A percentile compares a stretch with the other conserved stretches of the same genome.
Evolutionary conservation across 331 rosid species (phyloP).

Genomic region (Prunus yedoensis): DNA sequence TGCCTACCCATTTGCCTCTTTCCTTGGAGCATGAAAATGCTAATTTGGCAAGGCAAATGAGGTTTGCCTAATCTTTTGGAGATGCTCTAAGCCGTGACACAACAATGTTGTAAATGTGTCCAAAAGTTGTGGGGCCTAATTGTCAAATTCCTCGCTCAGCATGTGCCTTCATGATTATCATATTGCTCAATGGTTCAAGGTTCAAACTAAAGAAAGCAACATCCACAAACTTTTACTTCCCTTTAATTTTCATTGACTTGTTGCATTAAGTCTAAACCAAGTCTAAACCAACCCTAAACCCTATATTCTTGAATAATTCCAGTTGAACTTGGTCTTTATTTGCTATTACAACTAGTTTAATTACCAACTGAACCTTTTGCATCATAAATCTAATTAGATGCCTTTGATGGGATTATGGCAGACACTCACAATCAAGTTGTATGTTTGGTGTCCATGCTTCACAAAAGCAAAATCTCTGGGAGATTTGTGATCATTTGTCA

Average conservation of each 20-base stretch:
- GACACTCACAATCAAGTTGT: background rate
- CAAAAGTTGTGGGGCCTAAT: background rate
- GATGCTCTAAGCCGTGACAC: too few species aligned
- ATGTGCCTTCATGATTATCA: background rate
- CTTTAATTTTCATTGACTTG: background rate
- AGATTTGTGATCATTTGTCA: conserved; percentile 31
- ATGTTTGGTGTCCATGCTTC: conserved; percentile 30
- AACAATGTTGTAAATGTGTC: background rate
- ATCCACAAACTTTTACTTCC: background rate
- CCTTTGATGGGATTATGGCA: conserved; percentile 3
- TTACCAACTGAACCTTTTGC: too few species aligned
- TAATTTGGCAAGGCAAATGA: too few species aligned
- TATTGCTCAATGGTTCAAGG: background rate
- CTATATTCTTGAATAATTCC: background rate
- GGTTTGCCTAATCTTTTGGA: too few species aligned
- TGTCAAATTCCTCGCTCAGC: background rate
- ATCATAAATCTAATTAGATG: conserved; percentile 14
- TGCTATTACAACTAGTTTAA: background rate
- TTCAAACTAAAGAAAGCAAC: conserved; percentile 3
- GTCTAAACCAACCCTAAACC: background rate
- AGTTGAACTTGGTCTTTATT: background rate
- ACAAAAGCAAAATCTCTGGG: conserved; percentile 34
- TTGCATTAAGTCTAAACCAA: background rate
- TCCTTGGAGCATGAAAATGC: too few species aligned
- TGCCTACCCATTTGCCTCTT: too few species aligned